Evolutionary conservation across 805 yeast genomes (phyloP).

Genomic region (Wickerhamiella cacticola): DNA sequence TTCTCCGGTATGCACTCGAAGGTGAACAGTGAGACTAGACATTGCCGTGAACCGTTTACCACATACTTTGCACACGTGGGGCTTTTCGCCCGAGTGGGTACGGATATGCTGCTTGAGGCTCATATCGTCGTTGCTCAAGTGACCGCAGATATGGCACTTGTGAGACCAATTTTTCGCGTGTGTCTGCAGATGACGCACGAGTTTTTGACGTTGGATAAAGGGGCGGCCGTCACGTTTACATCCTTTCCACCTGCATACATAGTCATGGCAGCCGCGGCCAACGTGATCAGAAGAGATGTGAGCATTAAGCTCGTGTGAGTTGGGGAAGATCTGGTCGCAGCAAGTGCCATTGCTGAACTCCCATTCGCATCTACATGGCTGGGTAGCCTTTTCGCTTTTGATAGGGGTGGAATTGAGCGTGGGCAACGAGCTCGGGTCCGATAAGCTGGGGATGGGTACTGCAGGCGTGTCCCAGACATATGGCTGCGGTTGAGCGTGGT

Average conservation of each 20-base stretch:
- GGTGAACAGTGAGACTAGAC: conserved; percentile 71
- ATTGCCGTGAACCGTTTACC: conserved; percentile 71
- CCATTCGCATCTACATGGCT: conserved; percentile 23
- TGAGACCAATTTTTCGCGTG: conserved; percentile 81
- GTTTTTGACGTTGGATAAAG: conserved; percentile 75
- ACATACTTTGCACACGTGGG: conserved; percentile 62
- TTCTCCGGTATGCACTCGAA: conserved; percentile 82
- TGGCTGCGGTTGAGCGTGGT: neutral
- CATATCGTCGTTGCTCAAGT: conserved; percentile 61
- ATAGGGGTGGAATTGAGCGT: conserved; percentile 10
- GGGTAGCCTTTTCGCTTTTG: conserved; percentile 10
- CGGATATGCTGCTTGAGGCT: conserved; percentile 73
- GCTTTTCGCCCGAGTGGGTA: conserved; percentile 82
- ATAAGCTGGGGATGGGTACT: conserved; percentile 6
- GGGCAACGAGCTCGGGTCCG: neutral
- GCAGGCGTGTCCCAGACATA: conserved; percentile 1
- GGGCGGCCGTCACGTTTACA: conserved; percentile 52
- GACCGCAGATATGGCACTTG: conserved; percentile 56
- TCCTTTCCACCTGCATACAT: conserved; percentile 77
- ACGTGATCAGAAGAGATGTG: conserved; percentile 63
- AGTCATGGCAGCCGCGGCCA: conserved; percentile 56
- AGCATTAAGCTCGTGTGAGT: conserved; percentile 51
- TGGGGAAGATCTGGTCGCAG: conserved; percentile 42
- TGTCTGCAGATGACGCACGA: conserved; percentile 72
- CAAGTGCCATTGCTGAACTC: conserved; percentile 31